Evolutionary conservation across 805 yeast genomes (phyloP).

Genomic region (Zygosaccharomyces gambellarensis): DNA sequence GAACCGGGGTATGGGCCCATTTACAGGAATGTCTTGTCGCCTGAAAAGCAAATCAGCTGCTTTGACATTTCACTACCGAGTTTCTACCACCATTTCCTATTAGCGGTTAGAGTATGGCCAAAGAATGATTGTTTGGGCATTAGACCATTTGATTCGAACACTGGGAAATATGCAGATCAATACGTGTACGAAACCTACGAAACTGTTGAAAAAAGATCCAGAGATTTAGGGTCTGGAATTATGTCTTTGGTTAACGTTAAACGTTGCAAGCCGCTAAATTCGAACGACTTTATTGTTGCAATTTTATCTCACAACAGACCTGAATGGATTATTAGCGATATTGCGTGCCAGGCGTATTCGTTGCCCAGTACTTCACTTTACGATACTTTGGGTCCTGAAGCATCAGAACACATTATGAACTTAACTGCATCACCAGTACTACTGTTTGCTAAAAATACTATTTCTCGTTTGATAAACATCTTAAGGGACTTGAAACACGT

Average conservation of each 20-base stretch:
- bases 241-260: constrained; percentile 40
- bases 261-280: constrained; percentile 30
- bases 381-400: constrained; percentile 53
- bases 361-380: constrained; percentile 51
- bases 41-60: constrained; percentile 34
- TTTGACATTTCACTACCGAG: constrained; percentile 46
- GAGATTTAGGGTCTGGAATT: constrained; percentile 53
- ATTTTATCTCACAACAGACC: constrained; percentile 53
- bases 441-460: constrained; percentile 49
- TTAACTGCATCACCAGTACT: constrained; percentile 61
- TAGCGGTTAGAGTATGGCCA: constrained; percentile 37
- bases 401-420: constrained; percentile 58
- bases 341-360: constrained; percentile 60
- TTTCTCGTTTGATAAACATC: constrained; percentile 44
- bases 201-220: constrained; percentile 41
- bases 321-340: constrained; percentile 67
- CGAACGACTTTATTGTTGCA: constrained; percentile 46
- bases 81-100: constrained; percentile 41
- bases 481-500: constrained; percentile 39
- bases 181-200: constrained; percentile 44
- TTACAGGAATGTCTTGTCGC: constrained; percentile 42
- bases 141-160: constrained; percentile 34
- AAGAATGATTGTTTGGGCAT: constrained; percentile 44
- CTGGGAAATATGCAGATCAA: constrained; percentile 37
- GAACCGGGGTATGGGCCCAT: constrained; percentile 47